These are phyloP conservation scores for Podospora sp. DNA, from an alignment of 495 filamentous ascomycete species.

Conservation along the genomic window DNA sequence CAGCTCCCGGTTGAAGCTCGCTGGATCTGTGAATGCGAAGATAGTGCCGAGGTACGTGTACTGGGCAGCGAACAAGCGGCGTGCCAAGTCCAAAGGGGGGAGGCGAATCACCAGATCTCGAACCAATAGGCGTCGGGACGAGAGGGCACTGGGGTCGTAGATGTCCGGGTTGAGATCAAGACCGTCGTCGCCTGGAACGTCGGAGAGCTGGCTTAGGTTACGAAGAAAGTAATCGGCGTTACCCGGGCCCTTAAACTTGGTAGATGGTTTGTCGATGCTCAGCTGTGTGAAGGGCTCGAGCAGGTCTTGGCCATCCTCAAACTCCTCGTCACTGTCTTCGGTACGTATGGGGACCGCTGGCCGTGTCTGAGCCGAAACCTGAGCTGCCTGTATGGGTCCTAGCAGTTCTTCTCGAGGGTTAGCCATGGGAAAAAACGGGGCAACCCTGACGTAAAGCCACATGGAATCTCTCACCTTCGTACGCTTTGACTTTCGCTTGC, in stretches of 20 bases:
- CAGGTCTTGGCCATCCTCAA: constrained; percentile 26
- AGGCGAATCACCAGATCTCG: constrained; percentile 28
- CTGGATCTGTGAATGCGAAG: constrained; percentile 50
- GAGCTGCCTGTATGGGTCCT: neutral
- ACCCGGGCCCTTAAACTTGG: constrained; percentile 29
- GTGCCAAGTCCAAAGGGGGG: constrained; percentile 49
- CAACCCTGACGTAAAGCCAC: too few relatives aligned
- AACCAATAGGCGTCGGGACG: constrained; percentile 22
- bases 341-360: neutral
- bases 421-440: too few relatives aligned
- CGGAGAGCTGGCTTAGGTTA: constrained; percentile 26
- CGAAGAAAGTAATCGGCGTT: constrained; percentile 29
- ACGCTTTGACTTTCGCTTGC: constrained; percentile 26
- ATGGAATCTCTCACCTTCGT: constrained; percentile 17
- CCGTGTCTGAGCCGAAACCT: neutral
- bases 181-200: constrained; percentile 22
- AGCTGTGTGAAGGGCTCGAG: constrained; percentile 30
- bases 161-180: constrained; percentile 27
- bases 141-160: constrained; percentile 28
- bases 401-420: neutral
- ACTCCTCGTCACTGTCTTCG: constrained; percentile 28
- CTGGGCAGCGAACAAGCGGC: constrained; percentile 51
- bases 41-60: constrained; percentile 57
- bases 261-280: constrained; percentile 23
- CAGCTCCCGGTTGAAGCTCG: constrained; percentile 48